These are phyloP conservation scores for Aspergillus texensis DNA, from an alignment of 2,329 filamentous ascomycete species.

Conservation along the genomic window DNA sequence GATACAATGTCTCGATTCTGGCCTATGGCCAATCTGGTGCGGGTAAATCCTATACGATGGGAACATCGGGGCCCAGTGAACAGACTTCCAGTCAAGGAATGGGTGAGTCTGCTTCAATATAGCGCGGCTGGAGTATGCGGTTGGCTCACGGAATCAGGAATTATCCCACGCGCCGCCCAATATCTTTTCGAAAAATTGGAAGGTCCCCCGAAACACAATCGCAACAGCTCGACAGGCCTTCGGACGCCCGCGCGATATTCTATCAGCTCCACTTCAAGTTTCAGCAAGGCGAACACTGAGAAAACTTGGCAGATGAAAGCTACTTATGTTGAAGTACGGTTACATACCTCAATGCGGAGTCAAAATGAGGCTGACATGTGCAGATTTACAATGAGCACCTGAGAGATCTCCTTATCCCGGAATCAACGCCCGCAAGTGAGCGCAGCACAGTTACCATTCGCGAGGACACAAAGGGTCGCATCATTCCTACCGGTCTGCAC, in stretches of 20 bases:
- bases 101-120: slow-evolving; percentile 61
- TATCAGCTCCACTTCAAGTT: slow-evolving; percentile 54
- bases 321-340: slow-evolving; percentile 74
- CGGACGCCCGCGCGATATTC: slow-evolving; percentile 80
- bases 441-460: slow-evolving; percentile 83
- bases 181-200: slow-evolving; percentile 87
- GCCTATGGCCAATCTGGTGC: slow-evolving; percentile 97
- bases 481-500: slow-evolving; percentile 85
- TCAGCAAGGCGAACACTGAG: slow-evolving; percentile 55
- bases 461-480: slow-evolving; percentile 92
- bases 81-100: slow-evolving; percentile 67
- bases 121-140: not conserved
- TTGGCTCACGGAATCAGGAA: slow-evolving; percentile 59
- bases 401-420: slow-evolving; percentile 83
- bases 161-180: slow-evolving; percentile 89
- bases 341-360: not conserved
- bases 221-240: slow-evolving; percentile 74
- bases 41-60: slow-evolving; percentile 99
- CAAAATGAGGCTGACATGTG: slow-evolving; percentile 7
- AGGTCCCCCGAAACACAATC: slow-evolving; percentile 54
- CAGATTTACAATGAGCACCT: slow-evolving; percentile 97
- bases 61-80: slow-evolving; percentile 83
- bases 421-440: slow-evolving; percentile 69
- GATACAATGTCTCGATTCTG: slow-evolving; percentile 96
- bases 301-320: slow-evolving; percentile 90